phyloP scores from a whole-genome alignment of 768 basidiomycete species.

The Serendipita sp. region DNA sequence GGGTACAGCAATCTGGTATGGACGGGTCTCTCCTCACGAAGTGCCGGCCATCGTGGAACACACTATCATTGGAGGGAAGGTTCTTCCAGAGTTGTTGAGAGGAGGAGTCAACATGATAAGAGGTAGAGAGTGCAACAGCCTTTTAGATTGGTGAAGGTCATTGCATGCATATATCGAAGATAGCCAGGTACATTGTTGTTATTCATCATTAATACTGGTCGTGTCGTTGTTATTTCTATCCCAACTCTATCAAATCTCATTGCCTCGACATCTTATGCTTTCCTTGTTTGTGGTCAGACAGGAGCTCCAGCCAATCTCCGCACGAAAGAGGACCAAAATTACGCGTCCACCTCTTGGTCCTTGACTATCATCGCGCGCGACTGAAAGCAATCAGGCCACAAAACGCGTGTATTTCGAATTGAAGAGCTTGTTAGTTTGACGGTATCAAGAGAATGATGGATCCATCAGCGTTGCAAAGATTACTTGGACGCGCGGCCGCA shows the following conservation, averaged over 20 bases:
- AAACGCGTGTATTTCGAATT: too few species aligned
- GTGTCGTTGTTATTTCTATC: too few species aligned
- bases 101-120: conserved; percentile 61
- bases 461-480: conserved; percentile 6
- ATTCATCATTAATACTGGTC: too few species aligned
- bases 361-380: too few species aligned
- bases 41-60: conserved; percentile 73
- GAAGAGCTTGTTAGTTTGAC: too few species aligned
- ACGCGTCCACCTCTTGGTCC: too few species aligned
- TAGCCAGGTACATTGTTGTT: too few species aligned
- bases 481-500: conserved; percentile 3
- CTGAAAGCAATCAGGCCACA: too few species aligned
- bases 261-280: not conserved
- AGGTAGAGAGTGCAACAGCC: conserved; percentile 13
- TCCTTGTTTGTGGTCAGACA: too few species aligned
- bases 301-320: not conserved
- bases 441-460: not conserved
- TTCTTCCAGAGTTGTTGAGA: conserved; percentile 72
- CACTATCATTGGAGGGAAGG: conserved; percentile 70
- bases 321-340: too few species aligned
- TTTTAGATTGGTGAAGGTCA: conserved; percentile 19
- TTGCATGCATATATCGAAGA: not conserved
- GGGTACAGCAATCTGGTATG: conserved; percentile 72
- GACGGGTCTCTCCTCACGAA: conserved; percentile 81
- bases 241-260: not conserved